Conservation (phyloP, 2,329 filamentous ascomycete genomes). For the Fusarium haematococcum region DNA sequence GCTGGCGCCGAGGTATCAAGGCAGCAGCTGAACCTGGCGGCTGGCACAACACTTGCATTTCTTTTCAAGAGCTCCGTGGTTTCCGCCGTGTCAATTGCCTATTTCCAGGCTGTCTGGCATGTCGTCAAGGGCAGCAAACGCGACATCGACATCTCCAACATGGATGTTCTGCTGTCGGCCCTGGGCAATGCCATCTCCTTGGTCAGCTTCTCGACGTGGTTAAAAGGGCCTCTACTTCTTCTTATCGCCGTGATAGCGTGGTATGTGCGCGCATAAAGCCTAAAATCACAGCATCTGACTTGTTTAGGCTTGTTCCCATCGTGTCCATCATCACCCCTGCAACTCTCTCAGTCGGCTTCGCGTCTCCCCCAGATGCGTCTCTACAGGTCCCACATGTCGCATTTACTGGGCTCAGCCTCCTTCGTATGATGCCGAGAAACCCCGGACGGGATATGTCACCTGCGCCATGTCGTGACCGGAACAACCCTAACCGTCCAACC, state of each 20-base stretch:
- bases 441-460: no score
- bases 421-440: background rate
- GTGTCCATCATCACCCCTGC: background rate
- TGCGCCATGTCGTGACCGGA: background rate
- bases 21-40: background rate
- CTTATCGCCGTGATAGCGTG: background rate
- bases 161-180: background rate
- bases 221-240: background rate
- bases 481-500: background rate
- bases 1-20: background rate
- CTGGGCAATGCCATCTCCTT: background rate
- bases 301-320: background rate
- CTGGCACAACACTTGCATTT: background rate
- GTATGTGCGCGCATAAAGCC: background rate
- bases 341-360: background rate
- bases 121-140: background rate
- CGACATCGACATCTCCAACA: background rate
- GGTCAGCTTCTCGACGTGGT: background rate
- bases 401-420: background rate
- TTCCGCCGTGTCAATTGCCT: background rate
- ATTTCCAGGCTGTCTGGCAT: background rate
- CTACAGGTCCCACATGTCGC: background rate
- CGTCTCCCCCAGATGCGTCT: background rate
- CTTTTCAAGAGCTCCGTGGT: background rate
- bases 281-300: background rate